A percentile compares a stretch with the other conserved stretches of the same genome.
These are phyloP conservation scores for Bisporella sp. DNA, from an alignment of 2,329 filamentous ascomycete genomes.

Conservation along the genomic window DNA sequence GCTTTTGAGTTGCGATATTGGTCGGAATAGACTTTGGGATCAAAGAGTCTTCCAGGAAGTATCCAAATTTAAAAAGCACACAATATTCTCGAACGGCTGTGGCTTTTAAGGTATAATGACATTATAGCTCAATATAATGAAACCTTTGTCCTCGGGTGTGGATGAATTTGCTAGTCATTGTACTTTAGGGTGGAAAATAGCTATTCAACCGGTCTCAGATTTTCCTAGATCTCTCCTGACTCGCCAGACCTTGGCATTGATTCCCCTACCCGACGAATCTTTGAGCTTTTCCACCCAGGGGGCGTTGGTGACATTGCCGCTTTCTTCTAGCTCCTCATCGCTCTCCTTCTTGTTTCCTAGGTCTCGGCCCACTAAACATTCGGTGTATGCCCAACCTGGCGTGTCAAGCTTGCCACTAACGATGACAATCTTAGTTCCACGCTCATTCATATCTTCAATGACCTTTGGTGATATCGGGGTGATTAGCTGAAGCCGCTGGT, in stretches of 20 bases:
- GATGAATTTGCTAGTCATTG: no score
- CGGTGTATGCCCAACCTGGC: slow-evolving; percentile 63
- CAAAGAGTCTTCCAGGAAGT: no score
- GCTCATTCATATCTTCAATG: slow-evolving; percentile 34
- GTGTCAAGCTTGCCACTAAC: slow-evolving; percentile 63
- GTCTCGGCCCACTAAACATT: slow-evolving; percentile 43
- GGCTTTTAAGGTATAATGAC: no score
- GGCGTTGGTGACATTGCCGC: slow-evolving; percentile 20
- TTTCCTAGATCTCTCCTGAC: slow-evolving; percentile 55
- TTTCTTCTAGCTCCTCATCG: slow-evolving; percentile 5
- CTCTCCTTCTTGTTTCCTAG: slow-evolving; percentile 10
- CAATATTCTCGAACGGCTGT: no score
- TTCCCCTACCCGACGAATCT: slow-evolving; percentile 47
- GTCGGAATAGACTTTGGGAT: no score
- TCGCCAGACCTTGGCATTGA: slow-evolving; percentile 55
- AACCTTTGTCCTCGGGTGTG: no score
- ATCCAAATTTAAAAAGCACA: no score
- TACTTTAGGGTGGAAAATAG: neutral
- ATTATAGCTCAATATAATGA: no score
- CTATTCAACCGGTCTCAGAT: slow-evolving; percentile 14
- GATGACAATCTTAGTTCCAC: slow-evolving; percentile 48
- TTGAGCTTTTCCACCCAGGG: slow-evolving; percentile 55
- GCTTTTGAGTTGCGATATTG: no score
- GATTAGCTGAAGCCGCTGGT: slow-evolving; percentile 53
- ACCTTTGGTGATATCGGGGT: slow-evolving; percentile 45